Base-by-base conservation (phyloP, 176 grass and related monocot species). In the Raddia distichophylla region DNA sequence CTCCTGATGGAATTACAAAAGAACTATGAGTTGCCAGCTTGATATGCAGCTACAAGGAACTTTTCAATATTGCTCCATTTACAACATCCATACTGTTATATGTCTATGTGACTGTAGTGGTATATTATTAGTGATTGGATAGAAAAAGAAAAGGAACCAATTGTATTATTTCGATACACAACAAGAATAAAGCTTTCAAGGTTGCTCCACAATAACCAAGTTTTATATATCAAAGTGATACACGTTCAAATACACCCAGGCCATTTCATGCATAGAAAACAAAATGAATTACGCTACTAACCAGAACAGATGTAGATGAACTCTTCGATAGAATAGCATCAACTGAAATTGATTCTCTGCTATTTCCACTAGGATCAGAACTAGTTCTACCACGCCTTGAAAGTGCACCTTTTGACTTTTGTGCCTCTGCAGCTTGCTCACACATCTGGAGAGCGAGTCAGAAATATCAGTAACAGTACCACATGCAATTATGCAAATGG, bases 241-340 rank as follows among this genome's bases (percentile, higher is more conserved):
- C 42, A 69, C 27, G n/a, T 40, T 47, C 45, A 7, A 75, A 66
- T 57, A 76, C 32, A 40, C 53, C n/a, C 11, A 43, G 55, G 51
- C 2, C 2, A 70, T 76, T 34, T n/a, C 64, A 60, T 63, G 33
- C 10, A 66, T 53, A 58, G 49, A 75, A 83, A 73, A 76, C 37
- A 79, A 71, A 83, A 82, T 12, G 75, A 77, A 35, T 73, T 46
- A 71, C 20, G 81, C 49, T 53, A 82, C 71, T 85, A 79, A 98
- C 96, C 96, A 93, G 90, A 63, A 90, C 47, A 46, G 81, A 78
- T 77, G 86, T 67, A 55, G 90, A 90, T 46, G 77, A 71, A 81
- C 85, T 95, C 73, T 98, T 98, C 46, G 93, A 86, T 58, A 98
- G 67, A 91, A 98, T 98, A 69, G 91, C 84, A 90, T 95, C 93